These are phyloP conservation scores for Leucogyrophana mollusca DNA, from an alignment of 768 basidiomycete genomes.

Conservation along the genomic window DNA sequence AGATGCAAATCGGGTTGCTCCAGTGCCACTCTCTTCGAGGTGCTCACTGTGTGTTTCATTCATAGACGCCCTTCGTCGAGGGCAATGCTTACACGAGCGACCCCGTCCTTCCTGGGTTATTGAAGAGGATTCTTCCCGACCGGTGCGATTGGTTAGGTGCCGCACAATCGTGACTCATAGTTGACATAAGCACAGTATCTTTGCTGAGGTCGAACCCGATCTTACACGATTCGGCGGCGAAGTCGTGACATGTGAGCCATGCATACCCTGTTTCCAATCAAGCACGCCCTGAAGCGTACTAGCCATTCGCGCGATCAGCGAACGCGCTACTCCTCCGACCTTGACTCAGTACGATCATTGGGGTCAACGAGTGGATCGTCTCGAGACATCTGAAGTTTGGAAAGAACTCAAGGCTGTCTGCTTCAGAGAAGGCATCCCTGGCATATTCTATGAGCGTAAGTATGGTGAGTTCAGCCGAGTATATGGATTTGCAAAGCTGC, in stretches of 20 bases:
- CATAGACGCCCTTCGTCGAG: slow-evolving; percentile 51
- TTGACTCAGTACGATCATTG: slow-evolving; percentile 75
- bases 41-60: slow-evolving; percentile 1
- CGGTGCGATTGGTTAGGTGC: slow-evolving; percentile 26
- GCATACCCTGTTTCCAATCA: background rate
- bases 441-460: slow-evolving; percentile 65
- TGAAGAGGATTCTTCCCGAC: slow-evolving; percentile 55
- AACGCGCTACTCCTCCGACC: slow-evolving; percentile 45
- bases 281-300: background rate
- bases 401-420: slow-evolving; percentile 58
- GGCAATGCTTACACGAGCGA: slow-evolving; percentile 63
- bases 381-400: slow-evolving; percentile 77
- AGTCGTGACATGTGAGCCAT: slow-evolving; percentile 45
- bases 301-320: slow-evolving; percentile 54
- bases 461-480: slow-evolving; percentile 59
- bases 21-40: slow-evolving; percentile 1
- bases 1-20: too few species aligned
- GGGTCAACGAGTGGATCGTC: slow-evolving; percentile 62
- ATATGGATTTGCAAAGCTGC: slow-evolving; percentile 64
- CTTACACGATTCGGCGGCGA: slow-evolving; percentile 58
- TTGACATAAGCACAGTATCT: slow-evolving; percentile 31
- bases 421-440: slow-evolving; percentile 64
- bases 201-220: slow-evolving; percentile 55
- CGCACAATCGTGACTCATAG: background rate
- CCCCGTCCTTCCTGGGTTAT: slow-evolving; percentile 56